These are phyloP conservation scores for Globisporangium alternatum DNA, from an alignment of 352 stramenopile genomes.

Conservation along the genomic window DNA sequence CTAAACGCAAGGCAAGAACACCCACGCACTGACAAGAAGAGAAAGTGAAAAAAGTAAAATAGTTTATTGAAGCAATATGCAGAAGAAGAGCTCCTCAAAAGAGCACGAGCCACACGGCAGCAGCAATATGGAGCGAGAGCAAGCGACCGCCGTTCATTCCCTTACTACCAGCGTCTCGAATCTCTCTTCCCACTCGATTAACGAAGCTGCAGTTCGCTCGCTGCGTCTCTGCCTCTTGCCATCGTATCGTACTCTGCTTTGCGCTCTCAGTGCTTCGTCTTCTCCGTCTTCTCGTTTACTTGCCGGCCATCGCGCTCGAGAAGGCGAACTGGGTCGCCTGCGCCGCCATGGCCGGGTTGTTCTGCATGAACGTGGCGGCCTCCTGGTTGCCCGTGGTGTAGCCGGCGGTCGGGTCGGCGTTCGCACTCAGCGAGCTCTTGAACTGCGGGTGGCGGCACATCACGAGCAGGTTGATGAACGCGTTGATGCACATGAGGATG, in stretches of 20 bases:
- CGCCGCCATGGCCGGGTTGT: conserved; percentile 70
- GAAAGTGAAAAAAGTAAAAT: conserved; percentile 3
- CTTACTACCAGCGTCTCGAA: not conserved
- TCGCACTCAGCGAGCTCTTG: conserved; percentile 69
- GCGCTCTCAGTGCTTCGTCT: not conserved
- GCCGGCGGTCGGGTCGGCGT: conserved; percentile 69
- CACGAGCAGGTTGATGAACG: conserved; percentile 84
- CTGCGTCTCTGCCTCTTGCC: not conserved
- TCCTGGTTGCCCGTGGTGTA: conserved; percentile 85
- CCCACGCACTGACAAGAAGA: not conserved
- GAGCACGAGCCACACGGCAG: not conserved
- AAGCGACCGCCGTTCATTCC: not conserved
- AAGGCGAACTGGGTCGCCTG: conserved; percentile 82
- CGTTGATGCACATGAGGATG: conserved; percentile 83
- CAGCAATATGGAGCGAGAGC: too few relatives aligned
- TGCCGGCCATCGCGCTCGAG: conserved; percentile 37
- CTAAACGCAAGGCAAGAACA: too few relatives aligned
- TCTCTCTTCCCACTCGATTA: not conserved
- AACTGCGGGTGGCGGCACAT: conserved; percentile 88
- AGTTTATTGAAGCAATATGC: conserved; percentile 10
- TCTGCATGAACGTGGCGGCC: conserved; percentile 76
- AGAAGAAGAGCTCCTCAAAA: not conserved
- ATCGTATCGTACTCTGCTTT: not conserved
- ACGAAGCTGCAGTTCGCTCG: not conserved
- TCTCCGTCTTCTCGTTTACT: conserved; percentile 1